A percentile compares a stretch with the other conserved stretches of the same genome.
Conservation (phyloP, 2,329 filamentous ascomycete genomes). For the Moelleriella libera region DNA sequence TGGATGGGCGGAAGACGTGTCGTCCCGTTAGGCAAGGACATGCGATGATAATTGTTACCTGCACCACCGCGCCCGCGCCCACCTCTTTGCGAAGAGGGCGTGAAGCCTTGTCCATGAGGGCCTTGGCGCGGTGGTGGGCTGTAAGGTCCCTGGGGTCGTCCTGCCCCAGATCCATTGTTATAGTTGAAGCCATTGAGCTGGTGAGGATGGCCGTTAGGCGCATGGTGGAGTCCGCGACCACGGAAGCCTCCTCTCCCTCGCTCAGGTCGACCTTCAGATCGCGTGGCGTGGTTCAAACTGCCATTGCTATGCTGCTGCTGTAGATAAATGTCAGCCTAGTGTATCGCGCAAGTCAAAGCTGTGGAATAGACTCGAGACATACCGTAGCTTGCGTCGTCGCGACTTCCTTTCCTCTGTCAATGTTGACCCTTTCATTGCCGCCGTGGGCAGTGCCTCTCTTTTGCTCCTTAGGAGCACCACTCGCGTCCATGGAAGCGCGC, state of each 20-base stretch:
- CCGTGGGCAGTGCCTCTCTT: conserved; percentile 26
- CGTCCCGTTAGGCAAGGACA: conserved; percentile 23
- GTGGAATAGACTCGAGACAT: conserved; percentile 3
- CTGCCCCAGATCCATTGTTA: conserved; percentile 18
- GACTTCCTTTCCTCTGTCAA: conserved; percentile 28
- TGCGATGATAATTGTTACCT: conserved; percentile 20
- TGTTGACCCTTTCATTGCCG: conserved; percentile 18
- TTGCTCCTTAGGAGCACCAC: conserved; percentile 23
- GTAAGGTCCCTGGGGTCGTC: conserved; percentile 23
- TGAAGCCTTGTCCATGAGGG: conserved; percentile 19
- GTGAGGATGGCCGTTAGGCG: conserved; percentile 18
- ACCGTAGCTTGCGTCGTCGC: conserved; percentile 19
- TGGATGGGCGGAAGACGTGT: conserved; percentile 22
- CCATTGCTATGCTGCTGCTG: not conserved
- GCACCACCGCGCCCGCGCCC: conserved; percentile 19
- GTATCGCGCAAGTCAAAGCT: not conserved
- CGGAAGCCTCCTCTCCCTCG: conserved; percentile 29
- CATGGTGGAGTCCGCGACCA: conserved; percentile 29
- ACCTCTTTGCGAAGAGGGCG: conserved; percentile 18
- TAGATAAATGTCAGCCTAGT: not conserved
- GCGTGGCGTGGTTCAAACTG: conserved; percentile 11
- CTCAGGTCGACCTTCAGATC: conserved; percentile 24
- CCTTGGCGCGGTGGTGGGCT: conserved; percentile 30
- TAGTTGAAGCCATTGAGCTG: conserved; percentile 16
- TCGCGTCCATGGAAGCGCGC: conserved; percentile 27